phyloP scores from a whole-genome alignment of 2,329 filamentous ascomycete genomes.

The Rosellinia necatrix region DNA sequence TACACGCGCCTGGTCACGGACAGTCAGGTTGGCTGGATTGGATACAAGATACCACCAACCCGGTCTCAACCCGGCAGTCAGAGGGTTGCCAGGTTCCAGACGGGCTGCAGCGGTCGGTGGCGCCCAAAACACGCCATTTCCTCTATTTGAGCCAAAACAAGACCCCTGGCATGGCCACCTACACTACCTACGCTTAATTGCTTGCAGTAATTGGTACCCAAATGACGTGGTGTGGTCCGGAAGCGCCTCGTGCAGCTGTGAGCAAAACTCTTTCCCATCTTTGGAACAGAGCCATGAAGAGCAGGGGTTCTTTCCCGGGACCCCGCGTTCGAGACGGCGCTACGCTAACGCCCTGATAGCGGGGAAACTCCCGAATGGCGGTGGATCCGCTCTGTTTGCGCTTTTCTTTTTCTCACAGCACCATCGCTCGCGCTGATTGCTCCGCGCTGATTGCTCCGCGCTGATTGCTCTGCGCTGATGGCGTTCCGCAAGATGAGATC shows the following conservation, averaged over 20 bases:
- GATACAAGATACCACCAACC: too few species aligned
- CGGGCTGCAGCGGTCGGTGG: background rate
- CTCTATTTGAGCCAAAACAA: background rate
- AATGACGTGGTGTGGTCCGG: background rate
- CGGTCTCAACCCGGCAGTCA: too few species aligned
- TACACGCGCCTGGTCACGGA: too few species aligned
- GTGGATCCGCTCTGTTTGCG: conserved; percentile 5
- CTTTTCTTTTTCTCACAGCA: conserved; percentile 18
- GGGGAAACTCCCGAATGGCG: conserved; percentile 33
- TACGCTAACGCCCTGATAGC: conserved; percentile 30
- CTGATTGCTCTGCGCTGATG: too few species aligned
- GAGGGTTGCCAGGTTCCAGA: background rate
- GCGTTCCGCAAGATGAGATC: too few species aligned
- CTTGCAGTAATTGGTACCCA: background rate
- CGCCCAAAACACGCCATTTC: conserved; percentile 8
- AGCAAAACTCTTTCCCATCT: conserved; percentile 8
- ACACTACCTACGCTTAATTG: background rate
- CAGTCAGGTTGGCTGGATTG: too few species aligned
- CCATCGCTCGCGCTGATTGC: background rate
- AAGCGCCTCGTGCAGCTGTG: background rate
- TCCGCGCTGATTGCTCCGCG: too few species aligned
- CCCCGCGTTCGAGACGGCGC: conserved; percentile 10
- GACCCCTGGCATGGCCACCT: background rate
- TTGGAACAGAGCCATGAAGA: background rate
- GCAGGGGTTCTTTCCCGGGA: conserved; percentile 14